Conservation (phyloP, 2,329 filamentous ascomycete species). For the Fusarium sp. region DNA sequence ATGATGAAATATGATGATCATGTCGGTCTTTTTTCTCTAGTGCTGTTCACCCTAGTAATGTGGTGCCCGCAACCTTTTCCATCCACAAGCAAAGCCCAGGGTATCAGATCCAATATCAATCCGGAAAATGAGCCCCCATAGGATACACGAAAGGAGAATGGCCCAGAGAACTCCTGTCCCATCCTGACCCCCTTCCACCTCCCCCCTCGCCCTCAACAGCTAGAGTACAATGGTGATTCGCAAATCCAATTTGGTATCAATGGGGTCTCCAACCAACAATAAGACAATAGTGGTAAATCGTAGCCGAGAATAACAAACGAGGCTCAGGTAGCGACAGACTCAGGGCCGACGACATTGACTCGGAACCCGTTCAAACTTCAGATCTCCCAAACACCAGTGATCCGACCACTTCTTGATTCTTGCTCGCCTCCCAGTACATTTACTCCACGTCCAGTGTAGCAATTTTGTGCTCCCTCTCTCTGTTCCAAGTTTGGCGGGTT, state of each 20-base stretch:
- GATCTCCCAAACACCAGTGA: constrained; percentile 8
- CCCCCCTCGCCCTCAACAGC: constrained; percentile 8
- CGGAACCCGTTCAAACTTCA: not conserved
- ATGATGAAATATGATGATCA: not conserved
- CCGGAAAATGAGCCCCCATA: constrained; percentile 14
- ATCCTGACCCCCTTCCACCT: constrained; percentile 15
- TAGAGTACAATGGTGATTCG: constrained; percentile 19
- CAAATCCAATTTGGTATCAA: constrained; percentile 45
- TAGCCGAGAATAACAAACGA: constrained; percentile 8
- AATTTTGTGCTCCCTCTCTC: not conserved
- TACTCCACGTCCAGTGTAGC: not conserved
- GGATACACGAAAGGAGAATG: constrained; percentile 30
- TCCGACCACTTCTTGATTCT: not conserved
- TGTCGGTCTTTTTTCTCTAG: constrained; percentile 17
- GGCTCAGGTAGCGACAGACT: constrained; percentile 3
- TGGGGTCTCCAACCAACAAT: constrained; percentile 1
- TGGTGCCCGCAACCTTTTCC: constrained; percentile 12
- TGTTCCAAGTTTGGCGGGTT: not conserved
- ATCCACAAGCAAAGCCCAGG: constrained; percentile 28
- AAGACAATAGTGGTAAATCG: constrained; percentile 21
- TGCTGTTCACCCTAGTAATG: constrained; percentile 24
- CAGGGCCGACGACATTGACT: not conserved
- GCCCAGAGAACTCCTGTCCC: constrained; percentile 31
- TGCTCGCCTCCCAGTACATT: not conserved
- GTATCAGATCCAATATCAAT: constrained; percentile 33